A percentile compares a stretch with the other conserved stretches of the same genome.
These are phyloP conservation scores for Aspergillus ruber DNA, from an alignment of 2,329 filamentous ascomycete species.

Conservation along the genomic window DNA sequence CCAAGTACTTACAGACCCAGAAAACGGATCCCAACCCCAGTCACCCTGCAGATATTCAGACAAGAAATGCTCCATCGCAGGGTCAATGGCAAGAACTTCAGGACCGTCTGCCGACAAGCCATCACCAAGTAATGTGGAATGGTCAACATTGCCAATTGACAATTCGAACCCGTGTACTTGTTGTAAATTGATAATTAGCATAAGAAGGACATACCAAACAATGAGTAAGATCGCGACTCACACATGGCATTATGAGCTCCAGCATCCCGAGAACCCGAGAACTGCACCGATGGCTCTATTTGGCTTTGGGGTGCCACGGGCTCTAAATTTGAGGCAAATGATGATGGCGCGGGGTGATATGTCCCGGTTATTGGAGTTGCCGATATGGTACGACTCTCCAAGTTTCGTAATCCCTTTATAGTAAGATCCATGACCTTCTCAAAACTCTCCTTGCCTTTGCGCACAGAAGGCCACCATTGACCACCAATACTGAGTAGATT, in stretches of 20 bases:
- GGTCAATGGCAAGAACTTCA: slow-evolving; percentile 10
- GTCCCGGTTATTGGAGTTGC: neutral
- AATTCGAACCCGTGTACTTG: neutral
- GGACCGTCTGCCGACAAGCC: neutral
- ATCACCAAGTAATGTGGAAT: neutral
- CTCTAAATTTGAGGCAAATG: neutral
- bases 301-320: neutral
- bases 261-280: neutral
- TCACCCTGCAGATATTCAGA: slow-evolving; percentile 17
- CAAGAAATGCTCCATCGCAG: slow-evolving; percentile 17
- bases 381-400: neutral
- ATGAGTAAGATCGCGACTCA: neutral
- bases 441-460: slow-evolving; percentile 26
- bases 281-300: neutral
- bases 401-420: slow-evolving; percentile 12
- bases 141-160: neutral
- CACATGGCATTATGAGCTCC: neutral
- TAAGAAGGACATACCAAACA: neutral
- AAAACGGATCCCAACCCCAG: slow-evolving; percentile 21
- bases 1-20: slow-evolving; percentile 2
- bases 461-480: slow-evolving; percentile 37
- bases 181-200: neutral
- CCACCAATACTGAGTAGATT: slow-evolving; percentile 35
- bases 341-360: neutral
- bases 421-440: slow-evolving; percentile 24